Evolutionary conservation across 2,329 filamentous ascomycete genomes (phyloP).

Genomic region (Trichoderma cornu-damae): DNA sequence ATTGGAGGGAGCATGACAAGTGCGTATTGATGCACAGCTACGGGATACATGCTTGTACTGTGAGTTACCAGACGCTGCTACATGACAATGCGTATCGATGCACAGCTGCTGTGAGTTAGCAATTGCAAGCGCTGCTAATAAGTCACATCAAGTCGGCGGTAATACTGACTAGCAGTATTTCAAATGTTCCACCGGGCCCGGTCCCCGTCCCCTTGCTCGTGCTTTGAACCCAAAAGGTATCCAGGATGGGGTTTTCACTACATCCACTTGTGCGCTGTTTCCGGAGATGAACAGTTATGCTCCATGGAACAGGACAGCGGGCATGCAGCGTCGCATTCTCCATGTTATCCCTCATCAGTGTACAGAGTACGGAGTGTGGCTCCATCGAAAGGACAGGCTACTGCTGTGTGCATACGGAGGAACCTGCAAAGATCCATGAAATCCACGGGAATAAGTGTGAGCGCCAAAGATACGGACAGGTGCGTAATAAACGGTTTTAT

Average conservation of each 20-base stretch:
- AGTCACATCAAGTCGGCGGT: slow-evolving; percentile 7
- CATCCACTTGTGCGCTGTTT: slow-evolving; percentile 5
- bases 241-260: neutral
- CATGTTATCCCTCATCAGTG: neutral
- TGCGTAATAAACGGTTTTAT: slow-evolving; percentile 12
- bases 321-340: slow-evolving; percentile 1
- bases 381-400: slow-evolving; percentile 1
- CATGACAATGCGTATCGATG: too few species aligned
- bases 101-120: neutral
- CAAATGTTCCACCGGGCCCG: neutral
- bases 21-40: too few species aligned
- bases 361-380: too few species aligned
- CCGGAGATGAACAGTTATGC: slow-evolving; percentile 5
- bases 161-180: neutral
- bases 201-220: too few species aligned
- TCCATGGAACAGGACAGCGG: slow-evolving; percentile 6
- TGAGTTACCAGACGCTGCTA: too few species aligned
- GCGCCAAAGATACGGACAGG: slow-evolving; percentile 2
- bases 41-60: too few species aligned
- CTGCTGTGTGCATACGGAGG: too few species aligned
- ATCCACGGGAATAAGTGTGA: neutral
- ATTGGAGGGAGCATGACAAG: too few species aligned
- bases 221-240: neutral
- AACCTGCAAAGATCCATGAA: too few species aligned
- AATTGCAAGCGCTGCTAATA: neutral